phyloP scores from a whole-genome alignment of 2,329 filamentous ascomycete genomes.

The Penicillium capsulatum region DNA sequence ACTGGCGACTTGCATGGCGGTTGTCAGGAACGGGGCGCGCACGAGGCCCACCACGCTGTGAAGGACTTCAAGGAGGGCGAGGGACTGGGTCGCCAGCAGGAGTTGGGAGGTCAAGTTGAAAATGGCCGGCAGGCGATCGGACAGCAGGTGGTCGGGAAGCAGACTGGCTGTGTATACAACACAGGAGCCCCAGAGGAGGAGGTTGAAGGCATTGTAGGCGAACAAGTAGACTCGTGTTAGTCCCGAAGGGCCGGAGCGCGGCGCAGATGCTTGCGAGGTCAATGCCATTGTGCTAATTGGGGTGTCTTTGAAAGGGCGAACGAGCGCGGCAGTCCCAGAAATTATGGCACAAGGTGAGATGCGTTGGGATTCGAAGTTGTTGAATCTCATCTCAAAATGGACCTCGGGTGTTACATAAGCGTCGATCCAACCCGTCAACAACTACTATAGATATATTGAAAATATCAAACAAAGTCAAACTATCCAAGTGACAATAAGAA shows the following conservation, averaged over 20 bases:
- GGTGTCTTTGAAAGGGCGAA: no score
- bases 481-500: no score
- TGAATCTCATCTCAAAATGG: no score
- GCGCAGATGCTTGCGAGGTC: constrained; percentile 10
- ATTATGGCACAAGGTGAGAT: no score
- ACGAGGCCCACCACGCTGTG: constrained; percentile 79
- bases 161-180: constrained; percentile 65
- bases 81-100: constrained; percentile 67
- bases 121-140: constrained; percentile 38
- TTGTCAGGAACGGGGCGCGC: constrained; percentile 78
- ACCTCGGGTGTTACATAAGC: no score
- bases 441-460: no score
- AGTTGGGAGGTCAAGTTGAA: constrained; percentile 46
- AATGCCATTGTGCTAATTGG: no score
- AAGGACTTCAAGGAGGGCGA: constrained; percentile 76
- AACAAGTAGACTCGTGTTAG: constrained; percentile 68
- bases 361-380: no score
- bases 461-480: no score
- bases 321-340: no score
- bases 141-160: constrained; percentile 48
- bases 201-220: constrained; percentile 76
- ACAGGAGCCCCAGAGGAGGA: constrained; percentile 72
- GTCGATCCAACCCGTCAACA: no score
- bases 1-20: constrained; percentile 81
- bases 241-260: constrained; percentile 35